phyloP scores from a whole-genome alignment of 768 basidiomycete genomes.

The Tubosaeta brunneosetosa region DNA sequence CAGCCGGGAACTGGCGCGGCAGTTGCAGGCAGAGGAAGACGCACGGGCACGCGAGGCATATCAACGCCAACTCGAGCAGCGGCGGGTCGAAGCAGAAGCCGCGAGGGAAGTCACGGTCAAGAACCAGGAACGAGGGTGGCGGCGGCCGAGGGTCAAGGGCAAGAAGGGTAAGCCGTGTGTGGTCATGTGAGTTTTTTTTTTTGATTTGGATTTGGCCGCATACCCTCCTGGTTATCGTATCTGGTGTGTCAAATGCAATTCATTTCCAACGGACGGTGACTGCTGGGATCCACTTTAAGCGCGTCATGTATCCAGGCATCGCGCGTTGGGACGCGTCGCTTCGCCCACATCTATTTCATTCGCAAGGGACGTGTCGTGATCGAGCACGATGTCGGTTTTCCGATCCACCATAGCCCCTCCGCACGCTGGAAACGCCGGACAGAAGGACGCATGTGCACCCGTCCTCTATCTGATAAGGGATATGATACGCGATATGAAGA shows the following conservation, averaged over 20 bases:
- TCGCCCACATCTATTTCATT: too few relatives aligned
- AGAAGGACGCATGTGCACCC: too few relatives aligned
- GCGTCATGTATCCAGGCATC: not conserved
- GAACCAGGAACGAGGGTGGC: not conserved
- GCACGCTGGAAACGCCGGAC: too few relatives aligned
- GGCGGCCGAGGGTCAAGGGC: conserved; percentile 30
- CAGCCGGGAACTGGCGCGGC: conserved; percentile 66
- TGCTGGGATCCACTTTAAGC: not conserved
- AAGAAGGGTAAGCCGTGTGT: conserved; percentile 49
- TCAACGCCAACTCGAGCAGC: conserved; percentile 25
- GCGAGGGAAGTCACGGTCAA: not conserved
- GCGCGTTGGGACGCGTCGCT: not conserved
- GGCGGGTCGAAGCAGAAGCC: conserved; percentile 14
- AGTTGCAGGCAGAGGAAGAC: conserved; percentile 81
- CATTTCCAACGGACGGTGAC: not conserved
- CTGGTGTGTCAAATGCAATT: not conserved
- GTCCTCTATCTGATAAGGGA: too few relatives aligned
- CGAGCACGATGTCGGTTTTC: too few relatives aligned
- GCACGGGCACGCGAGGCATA: conserved; percentile 40
- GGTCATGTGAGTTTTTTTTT: conserved; percentile 43
- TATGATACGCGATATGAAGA: too few relatives aligned
- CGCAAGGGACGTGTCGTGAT: too few relatives aligned
- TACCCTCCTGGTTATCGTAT: not conserved
- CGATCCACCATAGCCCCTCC: too few relatives aligned
- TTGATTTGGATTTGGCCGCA: not conserved